Evolutionary conservation across 129 eudicot species (phyloP), one percentile per base, ranked within the genome.

Genomic region (Centaurea solstitialis): DNA sequence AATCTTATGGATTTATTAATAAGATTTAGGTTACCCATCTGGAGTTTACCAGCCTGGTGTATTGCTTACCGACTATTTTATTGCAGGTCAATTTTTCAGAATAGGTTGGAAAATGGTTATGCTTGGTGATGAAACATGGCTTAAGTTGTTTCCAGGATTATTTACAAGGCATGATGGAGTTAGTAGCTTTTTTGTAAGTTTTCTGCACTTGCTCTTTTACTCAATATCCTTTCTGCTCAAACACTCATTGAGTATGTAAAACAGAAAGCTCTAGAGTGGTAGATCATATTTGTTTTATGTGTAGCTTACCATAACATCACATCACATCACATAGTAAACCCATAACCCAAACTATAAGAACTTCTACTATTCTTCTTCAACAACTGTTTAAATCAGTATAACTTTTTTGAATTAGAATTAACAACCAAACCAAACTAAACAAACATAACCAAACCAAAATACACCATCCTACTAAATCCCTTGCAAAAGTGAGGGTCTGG

Each of bases 41-140:
- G 57, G 61, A 39, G 41, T 83, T 77, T 62, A 28, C 62, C 84
- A 23, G 26, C 74, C n/a, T 81, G 53, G 35, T 64, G 37, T 65
- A 57, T 85, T 78, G 65, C 82, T 18, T 71, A 23, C 66, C 72
- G 45, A 82, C 45, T 21, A 66, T 53, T 78, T 20, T 86, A 57
- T 82, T 80, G 78, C 97, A 94, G 99, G 81, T 67, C 94, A 94
- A 71, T 89, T 94, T 81, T 75, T 84, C 37, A 88, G 74, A 84
- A 89, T 94, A 53, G 97, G 99, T 39, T 90, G 97, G 99, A 92
- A 90, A 84, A 90, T 94, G 94, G 90, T 93, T 86, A 90, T 94
- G 97, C 91, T 90, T 83, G 99, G 99, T 67, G 99, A 94, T 79
- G 99, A 94, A 74, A 94, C 99, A 33, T 94, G 99, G 99, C 91